Base-by-base conservation (phyloP, 495 filamentous ascomycete species). In the Mytilinidion resinicola region DNA sequence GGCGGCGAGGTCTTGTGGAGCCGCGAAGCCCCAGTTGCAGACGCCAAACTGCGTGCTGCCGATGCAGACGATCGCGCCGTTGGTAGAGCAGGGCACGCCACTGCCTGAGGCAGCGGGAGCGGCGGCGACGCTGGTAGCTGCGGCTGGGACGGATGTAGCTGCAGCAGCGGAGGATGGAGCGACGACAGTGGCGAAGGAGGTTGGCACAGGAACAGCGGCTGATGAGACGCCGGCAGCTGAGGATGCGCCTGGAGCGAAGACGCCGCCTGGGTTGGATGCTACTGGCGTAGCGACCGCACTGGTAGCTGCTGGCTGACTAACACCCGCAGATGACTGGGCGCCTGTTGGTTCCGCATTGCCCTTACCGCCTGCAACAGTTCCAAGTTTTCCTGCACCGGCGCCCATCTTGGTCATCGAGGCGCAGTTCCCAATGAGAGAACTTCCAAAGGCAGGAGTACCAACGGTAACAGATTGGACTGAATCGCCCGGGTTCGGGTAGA, bases 401-500 rank as follows among this genome's bases (percentile, higher is more conserved):
- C 66, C 67, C 56, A 63, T 56, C 33, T 46, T 53, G 34, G 60
- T 61, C 55, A 62, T 56, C 10, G 63, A 17, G 52, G 65, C 55
- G 50, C 62, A 67, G 43, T 56, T 54, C 12, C 38, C 51, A 48
- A 36, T 59, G 38, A 25, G 42, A 55, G 60, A 39, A 25, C 17
- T 55, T 25, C 56, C 47, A 21, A 51, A 2, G 21, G 20, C 15
- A 15, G 36, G 19, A 12, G 55, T n/a, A 15, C 44, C 15, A 5
- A 19, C 34, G 35, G 44, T 70, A 5, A 19, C 34, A 25, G 44
- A 70, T 25, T 77, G 71, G n/a, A 85, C 73, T 17, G 77, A 81
- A 17, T 71, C 53, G 14, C 84, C 84, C 4, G 82, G 79, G 63
- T 80, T 71, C 30, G 82, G 83, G 70, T 76, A 86, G 35, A 66